Evolutionary conservation across 1,284 basidiomycete genomes (phyloP).

Genomic region (Ceratobasidium sp.): DNA sequence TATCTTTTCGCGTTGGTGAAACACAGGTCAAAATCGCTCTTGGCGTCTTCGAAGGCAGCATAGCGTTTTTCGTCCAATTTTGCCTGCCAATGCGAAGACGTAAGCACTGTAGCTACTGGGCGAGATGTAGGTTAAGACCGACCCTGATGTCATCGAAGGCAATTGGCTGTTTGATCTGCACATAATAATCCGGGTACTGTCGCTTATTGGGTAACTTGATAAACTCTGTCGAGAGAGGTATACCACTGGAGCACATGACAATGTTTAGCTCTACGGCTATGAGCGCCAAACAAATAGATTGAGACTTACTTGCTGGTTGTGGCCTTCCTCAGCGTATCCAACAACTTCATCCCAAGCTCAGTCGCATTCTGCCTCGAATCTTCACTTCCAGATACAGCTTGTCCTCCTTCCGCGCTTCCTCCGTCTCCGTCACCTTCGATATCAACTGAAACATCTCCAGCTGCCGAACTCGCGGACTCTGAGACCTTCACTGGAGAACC

Average conservation of each 20-base stretch:
- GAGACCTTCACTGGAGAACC: slow-evolving; percentile 40
- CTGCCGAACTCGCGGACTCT: slow-evolving; percentile 28
- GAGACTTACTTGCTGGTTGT: slow-evolving; percentile 84
- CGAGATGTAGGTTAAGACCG: slow-evolving; percentile 45
- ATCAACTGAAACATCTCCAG: slow-evolving; percentile 27
- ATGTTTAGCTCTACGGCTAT: neutral
- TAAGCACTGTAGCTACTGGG: neutral
- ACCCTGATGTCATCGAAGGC: slow-evolving; percentile 89
- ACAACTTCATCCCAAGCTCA: slow-evolving; percentile 75
- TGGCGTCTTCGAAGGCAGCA: slow-evolving; percentile 76
- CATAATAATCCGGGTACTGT: slow-evolving; percentile 91
- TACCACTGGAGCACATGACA: slow-evolving; percentile 64
- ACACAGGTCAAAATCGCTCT: slow-evolving; percentile 86
- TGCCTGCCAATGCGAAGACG: slow-evolving; percentile 54
- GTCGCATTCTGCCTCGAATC: too few relatives aligned
- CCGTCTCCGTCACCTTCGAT: slow-evolving; percentile 1
- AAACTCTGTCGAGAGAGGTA: slow-evolving; percentile 79
- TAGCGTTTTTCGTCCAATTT: slow-evolving; percentile 78
- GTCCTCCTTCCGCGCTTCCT: neutral
- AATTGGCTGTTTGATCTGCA: slow-evolving; percentile 80
- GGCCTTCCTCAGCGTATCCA: slow-evolving; percentile 79
- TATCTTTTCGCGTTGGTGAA: slow-evolving; percentile 93
- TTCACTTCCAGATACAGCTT: neutral
- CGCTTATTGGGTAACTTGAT: slow-evolving; percentile 81
- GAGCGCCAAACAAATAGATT: slow-evolving; percentile 13